Percentiles rank a stretch among this genome's conserved stretches.
These are phyloP conservation scores for Isoetes engelmannii DNA, from an alignment of 83 land plant species.

Conservation along the genomic window DNA sequence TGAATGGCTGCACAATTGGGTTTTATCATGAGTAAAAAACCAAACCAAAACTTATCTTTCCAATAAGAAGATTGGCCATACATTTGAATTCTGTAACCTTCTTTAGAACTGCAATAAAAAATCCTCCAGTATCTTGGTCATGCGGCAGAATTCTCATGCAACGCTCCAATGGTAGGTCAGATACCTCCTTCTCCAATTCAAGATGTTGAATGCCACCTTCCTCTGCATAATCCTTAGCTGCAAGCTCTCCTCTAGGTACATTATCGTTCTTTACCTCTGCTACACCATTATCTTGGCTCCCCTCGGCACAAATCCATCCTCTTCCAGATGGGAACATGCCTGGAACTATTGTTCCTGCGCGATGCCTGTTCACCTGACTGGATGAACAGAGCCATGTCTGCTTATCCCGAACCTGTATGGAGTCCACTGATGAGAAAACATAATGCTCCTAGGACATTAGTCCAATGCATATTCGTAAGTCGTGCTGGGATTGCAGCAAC, in stretches of 20 bases:
- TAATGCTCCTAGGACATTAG: neutral
- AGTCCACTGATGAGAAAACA: constrained; percentile 4
- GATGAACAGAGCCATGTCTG: constrained; percentile 66
- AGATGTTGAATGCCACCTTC: too few relatives aligned
- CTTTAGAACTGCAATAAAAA: constrained; percentile 87
- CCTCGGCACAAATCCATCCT: constrained; percentile 12
- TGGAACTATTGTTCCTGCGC: constrained; percentile 51
- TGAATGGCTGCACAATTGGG: too few relatives aligned
- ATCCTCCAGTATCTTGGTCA: constrained; percentile 98
- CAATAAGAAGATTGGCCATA: constrained; percentile 20
- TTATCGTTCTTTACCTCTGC: neutral
- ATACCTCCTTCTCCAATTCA: constrained; percentile 40
- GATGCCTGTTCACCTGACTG: constrained; percentile 44
- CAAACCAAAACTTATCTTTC: neutral
- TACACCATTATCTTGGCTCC: neutral
- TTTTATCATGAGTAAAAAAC: too few relatives aligned
- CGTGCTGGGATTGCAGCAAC: neutral
- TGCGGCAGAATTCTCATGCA: constrained; percentile 91
- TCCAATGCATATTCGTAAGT: neutral
- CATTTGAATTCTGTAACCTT: constrained; percentile 63
- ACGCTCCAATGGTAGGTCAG: constrained; percentile 67
- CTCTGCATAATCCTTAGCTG: too few relatives aligned
- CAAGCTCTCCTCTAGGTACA: constrained; percentile 6
- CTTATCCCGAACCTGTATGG: constrained; percentile 65
- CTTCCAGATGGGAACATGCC: constrained; percentile 93